phyloP scores from a whole-genome alignment of 768 basidiomycete genomes.

The Lanmaoa pseudosensibilis region DNA sequence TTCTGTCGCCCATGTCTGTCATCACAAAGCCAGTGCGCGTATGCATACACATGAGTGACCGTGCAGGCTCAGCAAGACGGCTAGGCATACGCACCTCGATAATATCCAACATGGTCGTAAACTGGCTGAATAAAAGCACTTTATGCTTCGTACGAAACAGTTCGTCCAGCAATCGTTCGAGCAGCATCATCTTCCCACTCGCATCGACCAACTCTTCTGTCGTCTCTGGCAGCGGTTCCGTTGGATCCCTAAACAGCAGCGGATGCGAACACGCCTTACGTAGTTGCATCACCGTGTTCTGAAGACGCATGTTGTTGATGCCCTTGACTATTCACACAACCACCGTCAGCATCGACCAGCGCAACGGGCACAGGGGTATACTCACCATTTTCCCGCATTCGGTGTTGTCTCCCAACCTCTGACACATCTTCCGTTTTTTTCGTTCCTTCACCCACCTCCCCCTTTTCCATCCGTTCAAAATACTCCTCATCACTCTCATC shows the following conservation, averaged over 20 bases:
- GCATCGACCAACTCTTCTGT: constrained; percentile 80
- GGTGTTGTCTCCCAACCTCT: constrained; percentile 58
- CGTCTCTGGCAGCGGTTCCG: constrained; percentile 44
- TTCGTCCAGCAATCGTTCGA: constrained; percentile 83
- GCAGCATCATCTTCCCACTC: constrained; percentile 96
- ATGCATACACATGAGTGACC: background rate
- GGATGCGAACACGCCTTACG: constrained; percentile 97
- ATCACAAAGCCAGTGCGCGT: background rate
- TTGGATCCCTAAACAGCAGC: constrained; percentile 66
- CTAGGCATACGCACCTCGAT: constrained; percentile 64
- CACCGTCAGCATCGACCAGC: constrained; percentile 1
- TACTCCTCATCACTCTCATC: constrained; percentile 66
- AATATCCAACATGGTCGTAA: constrained; percentile 94
- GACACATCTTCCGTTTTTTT: constrained; percentile 44
- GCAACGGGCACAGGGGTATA: background rate
- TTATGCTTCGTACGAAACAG: constrained; percentile 81
- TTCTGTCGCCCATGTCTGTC: constrained; percentile 72
- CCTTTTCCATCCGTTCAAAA: constrained; percentile 58
- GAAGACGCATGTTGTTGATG: constrained; percentile 90
- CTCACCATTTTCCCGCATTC: constrained; percentile 60
- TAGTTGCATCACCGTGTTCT: constrained; percentile 96
- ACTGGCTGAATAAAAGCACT: constrained; percentile 87
- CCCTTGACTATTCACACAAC: constrained; percentile 56
- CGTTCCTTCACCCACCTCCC: constrained; percentile 40
- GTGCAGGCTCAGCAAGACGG: background rate